Evolutionary conservation across 495 filamentous ascomycete species (phyloP).

Genomic region (Glonium stellatum): DNA sequence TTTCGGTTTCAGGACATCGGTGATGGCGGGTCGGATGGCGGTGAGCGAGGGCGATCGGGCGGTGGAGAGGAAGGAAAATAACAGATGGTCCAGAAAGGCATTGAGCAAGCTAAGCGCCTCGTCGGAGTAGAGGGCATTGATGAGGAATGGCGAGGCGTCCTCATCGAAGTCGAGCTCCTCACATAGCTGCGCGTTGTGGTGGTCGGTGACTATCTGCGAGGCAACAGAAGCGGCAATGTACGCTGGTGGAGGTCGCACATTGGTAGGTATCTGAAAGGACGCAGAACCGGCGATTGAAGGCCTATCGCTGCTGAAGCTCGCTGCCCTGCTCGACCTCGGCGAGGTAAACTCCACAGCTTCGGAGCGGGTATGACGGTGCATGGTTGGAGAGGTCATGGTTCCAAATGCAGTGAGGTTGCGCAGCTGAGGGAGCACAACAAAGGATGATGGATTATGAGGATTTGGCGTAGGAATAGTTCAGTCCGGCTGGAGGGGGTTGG

Average conservation of each 20-base stretch:
- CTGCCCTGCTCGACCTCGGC: conserved; percentile 26
- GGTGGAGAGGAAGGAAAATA: conserved; percentile 76
- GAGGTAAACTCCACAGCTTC: conserved; percentile 34
- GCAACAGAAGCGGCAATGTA: conserved; percentile 89
- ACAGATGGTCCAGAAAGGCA: conserved; percentile 84
- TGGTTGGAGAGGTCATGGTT: conserved; percentile 4
- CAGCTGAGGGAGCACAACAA: no score
- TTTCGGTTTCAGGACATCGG: conserved; percentile 79
- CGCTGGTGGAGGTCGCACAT: conserved; percentile 70
- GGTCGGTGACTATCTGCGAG: conserved; percentile 82
- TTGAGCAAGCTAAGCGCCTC: conserved; percentile 77
- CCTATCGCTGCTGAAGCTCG: conserved; percentile 35
- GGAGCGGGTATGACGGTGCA: conserved; percentile 42
- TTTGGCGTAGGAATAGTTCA: not conserved
- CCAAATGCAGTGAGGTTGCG: not conserved
- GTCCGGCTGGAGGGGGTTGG: not conserved
- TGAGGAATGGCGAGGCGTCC: conserved; percentile 54
- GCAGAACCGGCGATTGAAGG: conserved; percentile 35
- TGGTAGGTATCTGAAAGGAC: conserved; percentile 54
- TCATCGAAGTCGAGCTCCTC: conserved; percentile 58
- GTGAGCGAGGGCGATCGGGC: conserved; percentile 77
- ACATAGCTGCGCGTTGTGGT: conserved; percentile 63
- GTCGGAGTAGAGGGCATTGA: conserved; percentile 66
- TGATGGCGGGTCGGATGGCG: conserved; percentile 72
- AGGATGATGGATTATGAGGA: not conserved